Conservation (phyloP, 768 basidiomycete genomes). For the Suillus spraguei region DNA sequence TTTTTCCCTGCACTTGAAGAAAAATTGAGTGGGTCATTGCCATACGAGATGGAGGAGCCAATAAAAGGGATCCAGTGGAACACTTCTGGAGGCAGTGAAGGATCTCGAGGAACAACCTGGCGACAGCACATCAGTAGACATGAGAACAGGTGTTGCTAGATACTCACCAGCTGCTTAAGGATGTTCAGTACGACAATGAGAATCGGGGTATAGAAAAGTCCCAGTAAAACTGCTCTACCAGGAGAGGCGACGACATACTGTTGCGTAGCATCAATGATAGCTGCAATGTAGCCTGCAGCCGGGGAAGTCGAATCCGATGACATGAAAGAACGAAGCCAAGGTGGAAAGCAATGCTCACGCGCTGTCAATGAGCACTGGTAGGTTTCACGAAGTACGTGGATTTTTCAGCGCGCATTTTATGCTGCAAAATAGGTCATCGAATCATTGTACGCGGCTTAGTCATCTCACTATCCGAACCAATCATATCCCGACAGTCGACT, state of each 20-base stretch:
- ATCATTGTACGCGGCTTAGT: slow-evolving; percentile 24
- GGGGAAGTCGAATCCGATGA: slow-evolving; percentile 26
- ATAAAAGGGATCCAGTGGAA: slow-evolving; percentile 92
- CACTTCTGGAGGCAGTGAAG: slow-evolving; percentile 82
- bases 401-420: slow-evolving; percentile 16
- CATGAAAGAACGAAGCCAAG: slow-evolving; percentile 23
- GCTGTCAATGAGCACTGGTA: background rate
- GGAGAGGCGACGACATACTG: slow-evolving; percentile 27
- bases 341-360: slow-evolving; percentile 9
- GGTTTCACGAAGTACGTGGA: slow-evolving; percentile 11
- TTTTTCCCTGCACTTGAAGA: slow-evolving; percentile 75
- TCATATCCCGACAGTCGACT: background rate
- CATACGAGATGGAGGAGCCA: slow-evolving; percentile 88
- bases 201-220: slow-evolving; percentile 67
- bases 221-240: slow-evolving; percentile 36
- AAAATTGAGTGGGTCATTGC: slow-evolving; percentile 91
- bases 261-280: slow-evolving; percentile 19
- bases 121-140: slow-evolving; percentile 7
- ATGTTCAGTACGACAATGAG: slow-evolving; percentile 73
- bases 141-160: background rate
- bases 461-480: slow-evolving; percentile 18
- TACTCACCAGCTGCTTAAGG: slow-evolving; percentile 73
- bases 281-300: slow-evolving; percentile 27
- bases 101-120: slow-evolving; percentile 68
- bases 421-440: slow-evolving; percentile 10